These are phyloP conservation scores for Metarhizium humberi DNA, from an alignment of 2,329 filamentous ascomycete genomes.

Conservation along the genomic window DNA sequence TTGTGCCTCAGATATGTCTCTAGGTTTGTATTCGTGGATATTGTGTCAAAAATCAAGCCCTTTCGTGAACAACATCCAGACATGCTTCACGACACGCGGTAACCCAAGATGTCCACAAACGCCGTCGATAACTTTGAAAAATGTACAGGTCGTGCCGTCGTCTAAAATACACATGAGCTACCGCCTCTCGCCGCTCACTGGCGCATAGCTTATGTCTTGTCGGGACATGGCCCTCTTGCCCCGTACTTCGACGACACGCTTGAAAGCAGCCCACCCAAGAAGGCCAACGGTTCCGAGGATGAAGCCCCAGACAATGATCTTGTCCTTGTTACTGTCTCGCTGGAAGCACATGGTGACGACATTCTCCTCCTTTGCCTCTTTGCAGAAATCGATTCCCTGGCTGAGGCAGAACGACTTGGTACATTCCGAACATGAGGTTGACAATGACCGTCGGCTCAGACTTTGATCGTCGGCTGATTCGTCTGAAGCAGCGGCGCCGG, in stretches of 20 bases:
- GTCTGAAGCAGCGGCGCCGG: slow-evolving; percentile 6
- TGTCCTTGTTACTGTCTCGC: slow-evolving; percentile 57
- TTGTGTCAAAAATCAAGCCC: not conserved
- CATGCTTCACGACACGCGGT: not conserved
- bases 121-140: not conserved
- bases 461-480: not conserved
- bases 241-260: slow-evolving; percentile 35
- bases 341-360: slow-evolving; percentile 57
- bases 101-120: not conserved
- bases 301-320: slow-evolving; percentile 57
- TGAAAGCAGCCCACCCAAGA: slow-evolving; percentile 49
- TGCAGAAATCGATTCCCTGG: slow-evolving; percentile 53
- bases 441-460: slow-evolving; percentile 24
- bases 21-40: not conserved
- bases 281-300: slow-evolving; percentile 49
- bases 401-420: slow-evolving; percentile 56
- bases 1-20: not conserved
- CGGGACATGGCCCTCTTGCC: slow-evolving; percentile 20
- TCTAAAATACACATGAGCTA: not conserved
- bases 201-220: slow-evolving; percentile 19
- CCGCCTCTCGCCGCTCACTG: slow-evolving; percentile 5
- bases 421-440: slow-evolving; percentile 48
- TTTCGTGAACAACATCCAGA: not conserved
- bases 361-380: slow-evolving; percentile 51
- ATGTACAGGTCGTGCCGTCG: not conserved